These are phyloP conservation scores for Naegleria lovaniensis DNA, from an alignment of 208 protist species.

Conservation along the genomic window DNA sequence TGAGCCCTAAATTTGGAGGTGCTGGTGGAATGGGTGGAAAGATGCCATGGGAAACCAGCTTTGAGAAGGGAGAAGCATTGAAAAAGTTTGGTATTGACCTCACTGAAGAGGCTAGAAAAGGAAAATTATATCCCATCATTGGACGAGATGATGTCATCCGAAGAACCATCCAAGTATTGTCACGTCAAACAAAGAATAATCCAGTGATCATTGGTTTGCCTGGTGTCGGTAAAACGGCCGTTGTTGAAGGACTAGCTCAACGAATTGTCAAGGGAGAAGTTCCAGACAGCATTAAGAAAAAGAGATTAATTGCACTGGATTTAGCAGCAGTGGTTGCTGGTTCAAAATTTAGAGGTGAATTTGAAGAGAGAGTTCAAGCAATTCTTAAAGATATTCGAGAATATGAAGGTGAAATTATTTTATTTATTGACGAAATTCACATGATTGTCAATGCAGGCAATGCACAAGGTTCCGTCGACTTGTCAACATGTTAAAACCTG, in stretches of 20 bases:
- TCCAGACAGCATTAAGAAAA: constrained; percentile 60
- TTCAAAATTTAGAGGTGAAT: constrained; percentile 82
- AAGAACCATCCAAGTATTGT: constrained; percentile 56
- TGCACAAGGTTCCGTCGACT: constrained; percentile 54
- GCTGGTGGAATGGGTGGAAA: neutral
- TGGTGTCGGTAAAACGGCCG: constrained; percentile 67
- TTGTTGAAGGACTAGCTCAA: constrained; percentile 86
- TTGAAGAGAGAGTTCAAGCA: constrained; percentile 83
- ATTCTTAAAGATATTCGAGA: constrained; percentile 78
- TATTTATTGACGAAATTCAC: constrained; percentile 93
- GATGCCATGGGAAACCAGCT: neutral
- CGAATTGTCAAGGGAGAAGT: constrained; percentile 85
- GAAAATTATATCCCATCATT: constrained; percentile 78
- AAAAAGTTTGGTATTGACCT: constrained; percentile 71
- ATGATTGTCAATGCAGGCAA: constrained; percentile 68
- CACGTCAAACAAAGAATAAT: constrained; percentile 86
- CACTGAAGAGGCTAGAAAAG: constrained; percentile 49
- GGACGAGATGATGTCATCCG: constrained; percentile 84
- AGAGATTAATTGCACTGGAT: constrained; percentile 26
- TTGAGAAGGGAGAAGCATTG: constrained; percentile 39
- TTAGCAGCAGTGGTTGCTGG: constrained; percentile 70
- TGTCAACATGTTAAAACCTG: constrained; percentile 83
- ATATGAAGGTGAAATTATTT: constrained; percentile 62
- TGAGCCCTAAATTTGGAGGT: neutral
- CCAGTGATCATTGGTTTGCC: constrained; percentile 74